These are phyloP conservation scores for Aspergillus melleus DNA, from an alignment of 2,329 filamentous ascomycete genomes.

Conservation along the genomic window DNA sequence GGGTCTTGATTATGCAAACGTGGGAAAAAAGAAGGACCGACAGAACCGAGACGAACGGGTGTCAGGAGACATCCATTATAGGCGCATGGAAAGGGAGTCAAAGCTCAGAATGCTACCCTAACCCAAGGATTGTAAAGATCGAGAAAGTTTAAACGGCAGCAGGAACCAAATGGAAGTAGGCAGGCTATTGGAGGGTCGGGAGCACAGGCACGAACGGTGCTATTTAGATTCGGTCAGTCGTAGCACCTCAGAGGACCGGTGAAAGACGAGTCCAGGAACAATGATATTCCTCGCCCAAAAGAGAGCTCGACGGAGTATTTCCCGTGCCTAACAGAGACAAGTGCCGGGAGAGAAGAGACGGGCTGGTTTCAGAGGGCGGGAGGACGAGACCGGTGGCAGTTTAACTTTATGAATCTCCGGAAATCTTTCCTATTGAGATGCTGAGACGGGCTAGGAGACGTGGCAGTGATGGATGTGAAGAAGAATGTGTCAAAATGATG, in stretches of 20 bases:
- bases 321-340: conserved; percentile 12
- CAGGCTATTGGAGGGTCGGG: not conserved
- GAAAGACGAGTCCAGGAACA: not conserved
- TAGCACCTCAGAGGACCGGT: not conserved
- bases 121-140: not conserved
- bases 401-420: not conserved
- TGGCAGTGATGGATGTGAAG: not conserved
- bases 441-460: not conserved
- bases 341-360: conserved; percentile 1
- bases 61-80: not conserved
- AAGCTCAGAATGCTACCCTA: not conserved
- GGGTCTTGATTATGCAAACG: not conserved
- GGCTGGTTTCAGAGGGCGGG: conserved; percentile 1
- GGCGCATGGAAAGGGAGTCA: not conserved
- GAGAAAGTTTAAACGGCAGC: not conserved
- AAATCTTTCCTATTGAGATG: not conserved
- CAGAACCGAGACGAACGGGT: not conserved
- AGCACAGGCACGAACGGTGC: not conserved
- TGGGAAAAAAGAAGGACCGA: not conserved
- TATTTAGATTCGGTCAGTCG: not conserved
- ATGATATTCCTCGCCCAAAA: not conserved
- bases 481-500: too few species aligned
- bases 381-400: not conserved
- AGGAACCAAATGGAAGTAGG: not conserved
- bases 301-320: conserved; percentile 15